These are phyloP conservation scores for Tolypocladium sp. DNA, from an alignment of 2,329 filamentous ascomycete species.

Conservation along the genomic window DNA sequence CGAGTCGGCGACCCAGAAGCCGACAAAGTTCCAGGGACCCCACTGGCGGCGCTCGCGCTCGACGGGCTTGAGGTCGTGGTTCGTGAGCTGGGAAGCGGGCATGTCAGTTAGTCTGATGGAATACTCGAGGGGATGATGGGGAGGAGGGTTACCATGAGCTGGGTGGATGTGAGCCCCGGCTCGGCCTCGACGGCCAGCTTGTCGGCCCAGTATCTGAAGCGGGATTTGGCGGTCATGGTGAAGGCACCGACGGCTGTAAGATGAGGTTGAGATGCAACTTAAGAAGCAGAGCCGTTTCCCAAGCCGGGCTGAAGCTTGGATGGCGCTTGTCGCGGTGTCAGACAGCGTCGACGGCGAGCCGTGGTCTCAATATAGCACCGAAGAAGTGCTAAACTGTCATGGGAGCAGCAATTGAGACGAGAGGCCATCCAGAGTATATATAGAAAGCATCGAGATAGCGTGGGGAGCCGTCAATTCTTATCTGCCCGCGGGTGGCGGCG, in stretches of 20 bases:
- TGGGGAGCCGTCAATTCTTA: background rate
- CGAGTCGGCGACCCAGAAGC: slow-evolving; percentile 77
- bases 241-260: background rate
- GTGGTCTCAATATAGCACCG: no score
- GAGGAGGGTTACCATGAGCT: slow-evolving; percentile 56
- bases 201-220: slow-evolving; percentile 33
- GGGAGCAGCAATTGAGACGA: background rate
- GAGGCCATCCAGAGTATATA: background rate
- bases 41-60: slow-evolving; percentile 74
- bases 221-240: slow-evolving; percentile 21
- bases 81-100: slow-evolving; percentile 50
- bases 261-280: no score
- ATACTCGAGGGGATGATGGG: slow-evolving; percentile 5
- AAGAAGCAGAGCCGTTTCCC: no score
- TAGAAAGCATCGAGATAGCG: background rate
- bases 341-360: background rate
- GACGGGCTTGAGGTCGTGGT: slow-evolving; percentile 73
- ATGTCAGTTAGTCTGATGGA: background rate
- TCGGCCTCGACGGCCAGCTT: slow-evolving; percentile 68
- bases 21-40: slow-evolving; percentile 81
- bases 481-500: no score
- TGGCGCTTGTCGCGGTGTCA: background rate
- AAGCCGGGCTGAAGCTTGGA: no score
- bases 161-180: slow-evolving; percentile 64
- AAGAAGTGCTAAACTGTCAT: background rate